Conservation (phyloP, 108 stramenopile genomes). For the Heterococcus sp. region DNA sequence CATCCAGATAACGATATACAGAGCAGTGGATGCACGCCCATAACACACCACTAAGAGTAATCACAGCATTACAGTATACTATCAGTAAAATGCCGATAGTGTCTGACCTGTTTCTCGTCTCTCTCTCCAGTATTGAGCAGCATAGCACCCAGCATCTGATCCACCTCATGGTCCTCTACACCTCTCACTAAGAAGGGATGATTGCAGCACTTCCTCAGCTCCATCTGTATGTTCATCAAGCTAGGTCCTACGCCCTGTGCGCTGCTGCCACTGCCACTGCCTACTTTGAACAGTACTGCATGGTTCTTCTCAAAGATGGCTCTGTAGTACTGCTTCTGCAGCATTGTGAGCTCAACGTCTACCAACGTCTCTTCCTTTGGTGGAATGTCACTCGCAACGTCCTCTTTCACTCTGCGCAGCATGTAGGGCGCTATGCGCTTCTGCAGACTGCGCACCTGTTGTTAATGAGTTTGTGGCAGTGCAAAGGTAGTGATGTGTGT, state of each 20-base stretch:
- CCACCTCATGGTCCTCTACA: conserved; percentile 84
- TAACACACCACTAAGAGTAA: too few species aligned
- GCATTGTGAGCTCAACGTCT: conserved; percentile 94
- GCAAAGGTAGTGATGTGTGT: too few species aligned
- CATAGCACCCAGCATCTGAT: conserved; percentile 68
- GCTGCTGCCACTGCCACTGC: too few species aligned
- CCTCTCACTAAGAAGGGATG: conserved; percentile 94
- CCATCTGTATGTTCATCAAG: conserved; percentile 99
- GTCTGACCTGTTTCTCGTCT: conserved; percentile 45
- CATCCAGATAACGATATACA: too few species aligned
- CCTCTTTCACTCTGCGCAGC: conserved; percentile 91
- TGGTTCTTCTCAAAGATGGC: conserved; percentile 80
- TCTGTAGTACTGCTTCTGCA: conserved; percentile 97
- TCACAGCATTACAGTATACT: not conserved
- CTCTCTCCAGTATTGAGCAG: conserved; percentile 65
- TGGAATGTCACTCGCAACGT: conserved; percentile 98
- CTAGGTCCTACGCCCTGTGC: not conserved
- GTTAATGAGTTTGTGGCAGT: too few species aligned
- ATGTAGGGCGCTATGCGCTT: conserved; percentile 89
- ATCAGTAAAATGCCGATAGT: not conserved
- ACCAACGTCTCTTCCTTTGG: conserved; percentile 97
- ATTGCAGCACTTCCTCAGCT: conserved; percentile 98
- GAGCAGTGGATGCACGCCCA: too few species aligned
- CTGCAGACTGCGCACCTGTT: conserved; percentile 85
- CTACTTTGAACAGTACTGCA: conserved; percentile 83